Base-by-base conservation (phyloP, 1,284 basidiomycete species). In the Cutaneotrichosporon curvatum region DNA sequence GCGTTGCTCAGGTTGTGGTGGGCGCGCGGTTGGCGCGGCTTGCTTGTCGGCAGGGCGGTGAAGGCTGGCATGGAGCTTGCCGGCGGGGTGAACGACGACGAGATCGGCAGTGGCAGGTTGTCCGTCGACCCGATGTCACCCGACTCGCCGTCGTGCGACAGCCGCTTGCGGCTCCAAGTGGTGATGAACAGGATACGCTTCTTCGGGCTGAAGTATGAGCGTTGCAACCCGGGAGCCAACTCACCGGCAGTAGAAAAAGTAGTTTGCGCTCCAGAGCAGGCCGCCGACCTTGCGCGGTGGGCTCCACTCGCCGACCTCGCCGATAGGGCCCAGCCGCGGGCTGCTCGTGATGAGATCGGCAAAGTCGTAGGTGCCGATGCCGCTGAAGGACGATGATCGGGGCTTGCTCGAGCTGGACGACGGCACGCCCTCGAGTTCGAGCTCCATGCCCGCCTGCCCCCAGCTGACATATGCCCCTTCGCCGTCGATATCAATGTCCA, bases 161-260 rank as follows among this genome's bases (percentile, higher is more conserved):
- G 52, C 28, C 65, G 61, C 43, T 85, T 84, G 32, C 85, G 79
- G n/a, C 89, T 87, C 88, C 90, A 96, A 7, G 90, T 82, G 1
- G 88, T 87, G 50, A 96, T 81, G 70, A 95, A 97, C 41, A 98
- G 71, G 60, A 98, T 83, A 18, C 94, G 82, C 75, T 95, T 97
- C 73, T 83, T 74, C 67, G 68, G 67, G 44, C 70, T 70, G 40
- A 16, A 39, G 43, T 38, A 22, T n/a, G n/a, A n/a, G n/a, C n/a
- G n/a, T n/a, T n/a, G n/a, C n/a, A n/a, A n/a, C n/a, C n/a, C n/a
- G n/a, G n/a, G n/a, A n/a, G n/a, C n/a, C n/a, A 0, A 73, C 72
- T 61, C 89, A 94, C 65, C 84, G 80, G 75, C 92, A 95, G 67
- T 92, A 78, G 76, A 98, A 95, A 76, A 98, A 96, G 81, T 90